These are phyloP conservation scores for Alternaria conjuncta DNA, from an alignment of 2,329 filamentous ascomycete species.

Conservation along the genomic window DNA sequence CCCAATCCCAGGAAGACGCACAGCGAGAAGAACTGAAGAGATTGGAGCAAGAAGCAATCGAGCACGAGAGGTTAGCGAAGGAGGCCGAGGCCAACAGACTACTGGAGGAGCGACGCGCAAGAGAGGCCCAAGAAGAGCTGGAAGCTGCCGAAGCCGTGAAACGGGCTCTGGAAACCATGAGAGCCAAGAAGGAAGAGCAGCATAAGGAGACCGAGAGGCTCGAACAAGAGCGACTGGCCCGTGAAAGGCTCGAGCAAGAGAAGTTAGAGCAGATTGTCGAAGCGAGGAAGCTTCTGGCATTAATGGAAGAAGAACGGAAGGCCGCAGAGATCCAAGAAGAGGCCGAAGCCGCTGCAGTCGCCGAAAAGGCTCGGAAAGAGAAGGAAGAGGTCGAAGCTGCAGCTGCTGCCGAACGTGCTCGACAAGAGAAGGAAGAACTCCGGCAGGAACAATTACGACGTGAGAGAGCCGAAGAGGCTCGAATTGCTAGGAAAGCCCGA, in stretches of 20 bases:
- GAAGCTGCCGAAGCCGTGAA: conserved; percentile 8
- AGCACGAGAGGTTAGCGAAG: conserved; percentile 6
- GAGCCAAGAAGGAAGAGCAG: neutral
- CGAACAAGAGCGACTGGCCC: neutral
- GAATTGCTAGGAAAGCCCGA: conserved; percentile 9
- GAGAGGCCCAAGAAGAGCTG: conserved; percentile 2
- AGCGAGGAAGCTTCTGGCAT: conserved; percentile 9
- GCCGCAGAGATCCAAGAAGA: conserved; percentile 7
- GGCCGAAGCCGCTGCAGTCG: conserved; percentile 5
- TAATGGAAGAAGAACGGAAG: conserved; percentile 11
- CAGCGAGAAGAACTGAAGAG: conserved; percentile 2
- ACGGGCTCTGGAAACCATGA: neutral
- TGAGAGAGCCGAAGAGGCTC: conserved; percentile 10
- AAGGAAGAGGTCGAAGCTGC: conserved; percentile 6
- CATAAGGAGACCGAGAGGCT: conserved; percentile 4
- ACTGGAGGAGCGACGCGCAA: neutral
- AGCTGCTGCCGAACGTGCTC: neutral
- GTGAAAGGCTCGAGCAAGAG: conserved; percentile 13
- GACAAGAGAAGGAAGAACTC: conserved; percentile 1
- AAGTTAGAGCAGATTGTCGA: conserved; percentile 11
- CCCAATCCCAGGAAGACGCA: neutral
- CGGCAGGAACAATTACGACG: conserved; percentile 7
- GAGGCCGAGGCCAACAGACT: conserved; percentile 7
- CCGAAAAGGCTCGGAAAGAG: conserved; percentile 9
- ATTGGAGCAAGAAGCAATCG: conserved; percentile 7